Percentiles rank a stretch among this genome's conserved stretches.
phyloP scores from a whole-genome alignment of 495 filamentous ascomycete species.

The Neurospora sp. region DNA sequence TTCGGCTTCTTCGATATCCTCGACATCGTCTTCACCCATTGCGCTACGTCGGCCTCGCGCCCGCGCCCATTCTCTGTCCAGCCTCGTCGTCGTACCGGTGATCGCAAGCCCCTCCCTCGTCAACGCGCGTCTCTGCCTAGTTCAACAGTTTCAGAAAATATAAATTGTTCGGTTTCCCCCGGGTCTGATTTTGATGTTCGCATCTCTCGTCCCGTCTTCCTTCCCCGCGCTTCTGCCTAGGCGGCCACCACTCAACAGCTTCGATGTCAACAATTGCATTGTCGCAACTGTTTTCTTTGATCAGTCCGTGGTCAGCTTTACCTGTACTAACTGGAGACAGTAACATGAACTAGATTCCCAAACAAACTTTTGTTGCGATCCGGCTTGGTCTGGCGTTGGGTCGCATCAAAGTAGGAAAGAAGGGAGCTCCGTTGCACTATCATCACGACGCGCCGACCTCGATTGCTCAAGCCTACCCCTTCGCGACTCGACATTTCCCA shows the following conservation, averaged over 20 bases:
- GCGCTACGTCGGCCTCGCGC: background rate
- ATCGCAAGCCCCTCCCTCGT: background rate
- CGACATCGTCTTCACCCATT: background rate
- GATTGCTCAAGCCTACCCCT: background rate
- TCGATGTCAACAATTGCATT: slow-evolving; percentile 12
- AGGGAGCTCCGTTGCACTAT: background rate
- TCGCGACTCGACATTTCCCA: background rate
- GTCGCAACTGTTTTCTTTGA: slow-evolving; percentile 4
- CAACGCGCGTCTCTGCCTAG: background rate
- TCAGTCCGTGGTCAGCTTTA: slow-evolving; percentile 7
- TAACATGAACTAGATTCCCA: slow-evolving; percentile 34
- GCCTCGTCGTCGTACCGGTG: background rate
- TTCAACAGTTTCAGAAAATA: background rate
- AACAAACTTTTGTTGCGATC: slow-evolving; percentile 24
- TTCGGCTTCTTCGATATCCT: background rate
- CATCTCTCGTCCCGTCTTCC: background rate
- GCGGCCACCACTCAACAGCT: background rate
- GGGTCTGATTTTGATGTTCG: background rate
- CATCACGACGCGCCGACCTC: background rate
- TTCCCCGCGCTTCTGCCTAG: background rate
- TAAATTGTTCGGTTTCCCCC: background rate
- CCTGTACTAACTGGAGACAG: slow-evolving; percentile 24
- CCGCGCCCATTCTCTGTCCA: background rate
- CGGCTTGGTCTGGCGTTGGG: slow-evolving; percentile 25
- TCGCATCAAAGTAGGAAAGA: slow-evolving; percentile 12